phyloP scores from a whole-genome alignment of 495 filamentous ascomycete genomes.

The Penicillium herquei region DNA sequence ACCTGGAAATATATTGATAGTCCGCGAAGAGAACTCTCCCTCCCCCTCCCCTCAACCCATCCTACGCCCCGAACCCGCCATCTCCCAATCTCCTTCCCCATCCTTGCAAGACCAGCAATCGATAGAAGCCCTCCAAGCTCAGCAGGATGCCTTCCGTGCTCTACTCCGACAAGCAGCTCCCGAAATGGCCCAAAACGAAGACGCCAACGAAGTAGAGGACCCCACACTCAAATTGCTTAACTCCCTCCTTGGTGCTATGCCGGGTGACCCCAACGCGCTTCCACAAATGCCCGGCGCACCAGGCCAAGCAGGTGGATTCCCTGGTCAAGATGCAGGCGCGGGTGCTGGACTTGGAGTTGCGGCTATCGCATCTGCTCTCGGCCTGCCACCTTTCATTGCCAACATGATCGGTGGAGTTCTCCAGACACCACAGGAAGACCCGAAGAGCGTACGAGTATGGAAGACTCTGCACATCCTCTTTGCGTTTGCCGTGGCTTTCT shows the following conservation, averaged over 20 bases:
- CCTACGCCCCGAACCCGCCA: slow-evolving; percentile 2
- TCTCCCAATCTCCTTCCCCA: slow-evolving; percentile 33
- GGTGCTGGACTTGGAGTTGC: slow-evolving; percentile 27
- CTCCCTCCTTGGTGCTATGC: slow-evolving; percentile 54
- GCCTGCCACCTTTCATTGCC: slow-evolving; percentile 46
- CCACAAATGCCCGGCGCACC: slow-evolving; percentile 25
- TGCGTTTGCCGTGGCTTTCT: slow-evolving; percentile 67
- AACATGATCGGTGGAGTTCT: slow-evolving; percentile 34
- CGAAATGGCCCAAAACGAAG: slow-evolving; percentile 27
- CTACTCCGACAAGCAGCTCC: slow-evolving; percentile 39
- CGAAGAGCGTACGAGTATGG: slow-evolving; percentile 60
- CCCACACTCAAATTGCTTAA: slow-evolving; percentile 62
- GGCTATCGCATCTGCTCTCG: slow-evolving; percentile 34
- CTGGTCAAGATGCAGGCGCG: slow-evolving; percentile 9
- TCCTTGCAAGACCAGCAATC: slow-evolving; percentile 21
- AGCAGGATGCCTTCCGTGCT: slow-evolving; percentile 44
- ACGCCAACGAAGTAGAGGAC: slow-evolving; percentile 45
- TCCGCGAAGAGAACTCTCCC: slow-evolving; percentile 30
- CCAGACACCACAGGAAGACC: slow-evolving; percentile 37
- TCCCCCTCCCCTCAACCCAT: slow-evolving; percentile 33
- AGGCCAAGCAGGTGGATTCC: slow-evolving; percentile 20
- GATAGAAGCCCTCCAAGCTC: slow-evolving; percentile 31
- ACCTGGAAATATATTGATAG: slow-evolving; percentile 16
- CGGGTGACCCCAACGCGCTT: slow-evolving; percentile 28
- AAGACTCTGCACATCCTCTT: slow-evolving; percentile 73